Conservation (phyloP, 2,329 filamentous ascomycete species). For the Sclerotinia trifoliorum region DNA sequence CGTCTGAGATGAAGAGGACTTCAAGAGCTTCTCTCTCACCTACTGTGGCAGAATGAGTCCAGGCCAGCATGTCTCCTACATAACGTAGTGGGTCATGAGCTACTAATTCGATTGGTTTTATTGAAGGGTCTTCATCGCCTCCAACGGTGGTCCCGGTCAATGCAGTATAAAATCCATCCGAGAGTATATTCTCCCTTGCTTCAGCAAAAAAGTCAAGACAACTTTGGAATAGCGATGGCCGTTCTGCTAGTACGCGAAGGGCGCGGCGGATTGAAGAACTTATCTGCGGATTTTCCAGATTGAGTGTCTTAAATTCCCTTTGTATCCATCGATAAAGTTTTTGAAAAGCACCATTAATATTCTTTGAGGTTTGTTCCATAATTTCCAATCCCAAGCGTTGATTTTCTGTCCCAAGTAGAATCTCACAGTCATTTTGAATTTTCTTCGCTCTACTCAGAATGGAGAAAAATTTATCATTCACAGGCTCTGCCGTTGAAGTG, state of each 20-base stretch:
- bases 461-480: constrained; percentile 82
- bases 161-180: constrained; percentile 84
- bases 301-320: constrained; percentile 85
- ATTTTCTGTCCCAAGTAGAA: constrained; percentile 85
- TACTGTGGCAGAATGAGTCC: constrained; percentile 91
- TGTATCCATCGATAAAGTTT: constrained; percentile 96
- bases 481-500: constrained; percentile 75
- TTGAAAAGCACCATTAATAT: constrained; percentile 86
- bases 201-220: constrained; percentile 93
- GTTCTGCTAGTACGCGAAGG: constrained; percentile 81
- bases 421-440: constrained; percentile 84
- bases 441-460: constrained; percentile 76
- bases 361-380: constrained; percentile 85
- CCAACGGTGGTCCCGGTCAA: constrained; percentile 69
- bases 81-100: constrained; percentile 92
- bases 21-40: constrained; percentile 92
- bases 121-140: constrained; percentile 56
- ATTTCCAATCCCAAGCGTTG: constrained; percentile 85
- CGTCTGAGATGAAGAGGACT: constrained; percentile 85
- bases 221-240: constrained; percentile 86
- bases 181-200: constrained; percentile 79
- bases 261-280: constrained; percentile 80
- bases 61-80: constrained; percentile 95
- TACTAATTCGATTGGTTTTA: constrained; percentile 90
- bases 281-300: constrained; percentile 92